A percentile compares a stretch with the other conserved stretches of the same genome.
These are phyloP conservation scores for Thermochaetoides thermophila DNA, from an alignment of 495 filamentous ascomycete genomes.

Conservation along the genomic window DNA sequence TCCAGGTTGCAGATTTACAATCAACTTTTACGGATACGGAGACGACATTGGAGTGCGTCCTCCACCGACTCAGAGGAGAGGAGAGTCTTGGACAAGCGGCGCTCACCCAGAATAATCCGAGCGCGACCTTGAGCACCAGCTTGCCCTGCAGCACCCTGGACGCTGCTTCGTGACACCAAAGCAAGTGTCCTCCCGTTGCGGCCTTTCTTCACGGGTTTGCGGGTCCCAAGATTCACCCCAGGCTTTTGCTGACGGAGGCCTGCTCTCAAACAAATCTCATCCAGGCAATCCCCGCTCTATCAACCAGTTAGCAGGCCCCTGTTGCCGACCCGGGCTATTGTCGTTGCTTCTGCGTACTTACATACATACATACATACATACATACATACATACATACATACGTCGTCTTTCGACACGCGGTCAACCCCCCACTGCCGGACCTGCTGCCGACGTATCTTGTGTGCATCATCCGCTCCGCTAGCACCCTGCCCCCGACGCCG, in stretches of 20 bases:
- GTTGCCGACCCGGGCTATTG: background rate
- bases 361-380: too few species aligned
- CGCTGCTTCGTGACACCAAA: slow-evolving; percentile 21
- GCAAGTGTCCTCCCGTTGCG: slow-evolving; percentile 8
- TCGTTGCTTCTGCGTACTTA: too few species aligned
- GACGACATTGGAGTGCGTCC: too few species aligned
- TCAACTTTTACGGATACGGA: too few species aligned
- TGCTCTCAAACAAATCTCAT: too few species aligned
- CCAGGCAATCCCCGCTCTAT: too few species aligned
- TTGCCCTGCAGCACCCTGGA: slow-evolving; percentile 18
- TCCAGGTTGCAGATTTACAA: too few species aligned
- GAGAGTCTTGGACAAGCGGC: too few species aligned
- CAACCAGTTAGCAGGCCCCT: slow-evolving; percentile 6
- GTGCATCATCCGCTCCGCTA: slow-evolving; percentile 24
- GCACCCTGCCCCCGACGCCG: slow-evolving; percentile 11
- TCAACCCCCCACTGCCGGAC: slow-evolving; percentile 12
- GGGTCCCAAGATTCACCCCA: too few species aligned
- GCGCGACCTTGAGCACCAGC: slow-evolving; percentile 2
- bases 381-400: slow-evolving; percentile 8
- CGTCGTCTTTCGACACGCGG: slow-evolving; percentile 18
- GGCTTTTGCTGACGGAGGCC: too few species aligned
- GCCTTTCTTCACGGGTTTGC: too few species aligned
- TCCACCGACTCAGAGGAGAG: too few species aligned
- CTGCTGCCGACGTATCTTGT: slow-evolving; percentile 17
- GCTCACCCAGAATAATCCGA: background rate